Base-by-base conservation (phyloP, 202 grass and related monocot genomes). In the Saccharum hybrid region DNA sequence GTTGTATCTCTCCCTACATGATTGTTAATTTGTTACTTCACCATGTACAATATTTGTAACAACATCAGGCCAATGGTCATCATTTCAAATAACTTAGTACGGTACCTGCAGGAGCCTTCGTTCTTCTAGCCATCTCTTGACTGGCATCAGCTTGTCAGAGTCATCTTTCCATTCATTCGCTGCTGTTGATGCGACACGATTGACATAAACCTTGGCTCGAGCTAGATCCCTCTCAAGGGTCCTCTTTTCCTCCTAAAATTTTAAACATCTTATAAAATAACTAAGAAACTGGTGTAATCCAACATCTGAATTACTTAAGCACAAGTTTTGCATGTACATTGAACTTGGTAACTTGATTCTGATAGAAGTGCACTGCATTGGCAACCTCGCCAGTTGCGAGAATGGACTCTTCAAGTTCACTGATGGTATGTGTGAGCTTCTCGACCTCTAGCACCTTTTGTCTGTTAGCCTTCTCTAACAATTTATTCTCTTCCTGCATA, bases 71-170 rank as follows among this genome's bases (percentile, higher is more conserved):
- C 10, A 63, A 30, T 62, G 9, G 3, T 23, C 31, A 52, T 71
- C 8, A 13, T 74, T 46, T 75, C 3, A 69, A 16, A 84, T 8
- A 46, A 57, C 4, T 48, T 9, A 19, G 4, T 21, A 48, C 40
- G 36, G 36, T 80, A 99, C 96, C 89, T 96, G 96, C 12, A 99
- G 72, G 43, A 94, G 84, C 76, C 84, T 90, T 71, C 91, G 87
- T 88, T 99, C 96, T 51, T 96, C 93, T 33, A 99, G 84, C 96
- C 96, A 99, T 78, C 91, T 90, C 81, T 96, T 96, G 51, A 94
- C 88, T n/a, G 96, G 89, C 87, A 90, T 96, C 45, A 93, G 66
- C 81, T 89, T 95, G 19, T 88, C 87, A 56, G 71, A 81, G 68
- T 94, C 91, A 5, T 94, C 89, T 84, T 95, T 98, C 96, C 93